phyloP scores from a whole-genome alignment of 352 stramenopile genomes.

The Thraustotheca clavata region DNA sequence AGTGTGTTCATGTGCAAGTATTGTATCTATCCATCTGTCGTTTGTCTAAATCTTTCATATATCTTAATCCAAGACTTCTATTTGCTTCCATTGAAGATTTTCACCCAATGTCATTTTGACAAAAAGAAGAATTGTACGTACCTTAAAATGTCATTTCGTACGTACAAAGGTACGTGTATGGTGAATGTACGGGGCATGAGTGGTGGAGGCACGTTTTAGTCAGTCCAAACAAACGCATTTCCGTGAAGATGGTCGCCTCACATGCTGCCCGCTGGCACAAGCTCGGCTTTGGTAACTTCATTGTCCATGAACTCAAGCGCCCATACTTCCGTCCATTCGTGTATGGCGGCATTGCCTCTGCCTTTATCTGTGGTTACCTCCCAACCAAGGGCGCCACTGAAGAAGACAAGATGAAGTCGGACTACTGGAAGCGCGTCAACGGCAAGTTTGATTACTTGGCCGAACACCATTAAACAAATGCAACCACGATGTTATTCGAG shows the following conservation, averaged over 20 bases:
- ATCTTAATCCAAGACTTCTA: too few species aligned
- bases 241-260: constrained; percentile 11
- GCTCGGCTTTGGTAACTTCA: constrained; percentile 63
- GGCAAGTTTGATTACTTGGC: constrained; percentile 32
- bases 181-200: constrained; percentile 5
- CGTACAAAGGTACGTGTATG: not conserved
- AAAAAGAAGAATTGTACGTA: too few species aligned
- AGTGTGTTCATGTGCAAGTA: too few species aligned
- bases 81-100: too few species aligned
- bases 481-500: not conserved
- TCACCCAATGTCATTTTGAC: too few species aligned
- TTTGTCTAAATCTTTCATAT: too few species aligned
- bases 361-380: constrained; percentile 76
- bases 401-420: constrained; percentile 75
- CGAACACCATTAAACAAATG: constrained; percentile 16
- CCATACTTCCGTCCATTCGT: constrained; percentile 81
- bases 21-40: too few species aligned
- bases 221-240: constrained; percentile 2
- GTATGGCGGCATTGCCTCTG: constrained; percentile 61
- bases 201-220: not conserved
- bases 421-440: constrained; percentile 82
- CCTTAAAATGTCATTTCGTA: not conserved
- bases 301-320: constrained; percentile 65
- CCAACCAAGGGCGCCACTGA: constrained; percentile 66
- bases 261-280: constrained; percentile 82